Base-by-base conservation (phyloP, 2,329 filamentous ascomycete genomes). In the Ophiostoma novo-ulmi region DNA sequence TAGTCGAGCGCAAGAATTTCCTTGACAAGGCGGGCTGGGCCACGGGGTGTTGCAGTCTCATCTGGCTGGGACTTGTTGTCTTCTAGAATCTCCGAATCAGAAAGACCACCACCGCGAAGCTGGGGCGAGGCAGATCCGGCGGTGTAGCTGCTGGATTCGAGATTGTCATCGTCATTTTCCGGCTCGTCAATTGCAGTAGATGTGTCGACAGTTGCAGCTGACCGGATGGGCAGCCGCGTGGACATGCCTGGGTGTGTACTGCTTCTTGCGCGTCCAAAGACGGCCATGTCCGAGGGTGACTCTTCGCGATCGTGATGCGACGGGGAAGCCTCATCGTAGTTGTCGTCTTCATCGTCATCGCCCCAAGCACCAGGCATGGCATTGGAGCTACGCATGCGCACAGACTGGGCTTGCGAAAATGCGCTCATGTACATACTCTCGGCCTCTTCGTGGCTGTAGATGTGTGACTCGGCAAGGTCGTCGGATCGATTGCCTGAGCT, bases 361-460 rank as follows among this genome's bases (percentile, higher is more conserved):
- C 20, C 83, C 85, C 85, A 87, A 5, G 80, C 80, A 6, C 85
- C 85, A 1, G 85, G 85, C 82, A 87, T 87, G 3, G 75, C 73
- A 26, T 74, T 74, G 1, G 44, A 48, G 44, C 44, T 48, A 20
- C 68, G 76, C 22, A 77, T 52, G 58, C 76, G 76, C 11, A 79
- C 77, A 1, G 77, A 76, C 44, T 80, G 77, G 1, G 79, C 77
- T 36, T 85, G 80, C 1, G 88, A 89, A 69, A 90, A 85, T 1
- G 88, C 88, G 73, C 88, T 94, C 88, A 93, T 89, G 75, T 95
- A 96, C 89, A 96, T 91, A 78, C 92, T 95, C 76, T 92, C 89
- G 0, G 91, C 91, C 73, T 94, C 91, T 73, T 93, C 90, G 71
- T 93, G 91, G 48, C 87, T 92, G 76, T 91, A 94, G 1, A 93